Percentiles rank a stretch among this genome's conserved stretches.
Evolutionary conservation across 1,284 basidiomycete genomes (phyloP).

Genomic region (Leccinum pallidistipes): DNA sequence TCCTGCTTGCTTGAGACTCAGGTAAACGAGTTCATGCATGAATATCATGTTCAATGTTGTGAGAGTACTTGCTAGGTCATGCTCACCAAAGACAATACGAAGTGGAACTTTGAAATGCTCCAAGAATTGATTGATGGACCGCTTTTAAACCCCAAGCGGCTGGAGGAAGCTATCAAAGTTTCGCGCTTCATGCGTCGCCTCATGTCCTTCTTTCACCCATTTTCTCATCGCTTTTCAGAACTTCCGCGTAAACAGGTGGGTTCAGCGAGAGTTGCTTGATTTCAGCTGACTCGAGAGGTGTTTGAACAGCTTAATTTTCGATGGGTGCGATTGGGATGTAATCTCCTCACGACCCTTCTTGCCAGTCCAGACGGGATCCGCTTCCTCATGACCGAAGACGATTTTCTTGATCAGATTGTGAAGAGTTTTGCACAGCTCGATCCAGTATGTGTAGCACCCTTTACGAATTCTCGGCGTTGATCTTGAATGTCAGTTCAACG

Average conservation of each 20-base stretch:
- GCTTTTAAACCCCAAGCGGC: conserved; percentile 85
- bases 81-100: conserved; percentile 84
- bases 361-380: conserved; percentile 81
- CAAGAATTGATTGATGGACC: conserved; percentile 93
- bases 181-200: conserved; percentile 87
- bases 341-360: conserved; percentile 81
- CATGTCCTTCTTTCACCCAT: conserved; percentile 93
- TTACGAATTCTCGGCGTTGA: conserved; percentile 5
- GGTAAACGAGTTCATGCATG: conserved; percentile 40
- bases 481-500: conserved; percentile 55
- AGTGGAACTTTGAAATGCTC: conserved; percentile 91
- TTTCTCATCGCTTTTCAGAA: conserved; percentile 80
- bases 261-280: background rate
- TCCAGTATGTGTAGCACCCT: conserved; percentile 56
- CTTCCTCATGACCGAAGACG: conserved; percentile 83
- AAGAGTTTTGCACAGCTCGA: conserved; percentile 92
- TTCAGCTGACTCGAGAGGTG: background rate
- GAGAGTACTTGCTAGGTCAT: conserved; percentile 59
- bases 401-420: conserved; percentile 82
- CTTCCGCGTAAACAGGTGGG: conserved; percentile 72
- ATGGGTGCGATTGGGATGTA: conserved; percentile 87
- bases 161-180: conserved; percentile 94
- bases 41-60: conserved; percentile 2
- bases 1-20: conserved; percentile 81
- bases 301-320: conserved; percentile 62